These are phyloP conservation scores for Diaporthe vexans DNA, from an alignment of 2,329 filamentous ascomycete species.

Conservation along the genomic window DNA sequence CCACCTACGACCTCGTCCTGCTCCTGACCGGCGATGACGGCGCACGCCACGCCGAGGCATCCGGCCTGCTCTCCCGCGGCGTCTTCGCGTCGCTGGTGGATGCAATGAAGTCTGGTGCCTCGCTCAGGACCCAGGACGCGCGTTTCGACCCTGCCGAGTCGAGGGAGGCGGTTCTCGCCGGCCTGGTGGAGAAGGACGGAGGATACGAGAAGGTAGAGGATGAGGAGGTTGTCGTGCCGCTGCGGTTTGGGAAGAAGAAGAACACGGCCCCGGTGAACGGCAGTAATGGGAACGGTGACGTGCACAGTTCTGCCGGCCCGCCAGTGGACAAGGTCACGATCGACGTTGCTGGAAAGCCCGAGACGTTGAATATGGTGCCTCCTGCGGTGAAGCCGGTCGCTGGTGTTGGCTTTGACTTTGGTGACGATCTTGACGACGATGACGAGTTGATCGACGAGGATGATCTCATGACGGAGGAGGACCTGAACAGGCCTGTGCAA, in stretches of 20 bases:
- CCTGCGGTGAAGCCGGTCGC: conserved; percentile 59
- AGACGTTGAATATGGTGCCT: conserved; percentile 51
- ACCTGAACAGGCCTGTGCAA: conserved; percentile 81
- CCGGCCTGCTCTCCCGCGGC: conserved; percentile 73
- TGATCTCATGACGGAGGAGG: conserved; percentile 85
- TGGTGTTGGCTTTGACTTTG: conserved; percentile 77
- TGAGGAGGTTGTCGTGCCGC: conserved; percentile 69
- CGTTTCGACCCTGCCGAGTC: conserved; percentile 67
- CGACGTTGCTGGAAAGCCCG: conserved; percentile 55
- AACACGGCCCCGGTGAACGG: conserved; percentile 48
- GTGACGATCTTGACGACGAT: conserved; percentile 70
- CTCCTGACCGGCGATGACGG: conserved; percentile 85
- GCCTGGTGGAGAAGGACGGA: conserved; percentile 74
- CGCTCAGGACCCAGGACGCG: conserved; percentile 78
- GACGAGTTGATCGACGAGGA: conserved; percentile 95
- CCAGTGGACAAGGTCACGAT: conserved; percentile 50
- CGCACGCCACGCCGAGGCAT: conserved; percentile 71
- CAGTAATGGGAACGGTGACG: conserved; percentile 23
- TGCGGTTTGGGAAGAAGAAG: conserved; percentile 78
- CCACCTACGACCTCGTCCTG: conserved; percentile 87
- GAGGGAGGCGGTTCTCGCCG: conserved; percentile 87
- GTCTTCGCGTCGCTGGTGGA: conserved; percentile 79
- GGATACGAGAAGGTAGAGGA: conserved; percentile 82
- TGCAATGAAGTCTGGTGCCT: conserved; percentile 78
- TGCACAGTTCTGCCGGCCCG: conserved; percentile 51